Percentiles rank a stretch among this genome's conserved stretches.
These are phyloP conservation scores for Ascochyta pisi DNA, from an alignment of 2,329 filamentous ascomycete genomes.

Conservation along the genomic window DNA sequence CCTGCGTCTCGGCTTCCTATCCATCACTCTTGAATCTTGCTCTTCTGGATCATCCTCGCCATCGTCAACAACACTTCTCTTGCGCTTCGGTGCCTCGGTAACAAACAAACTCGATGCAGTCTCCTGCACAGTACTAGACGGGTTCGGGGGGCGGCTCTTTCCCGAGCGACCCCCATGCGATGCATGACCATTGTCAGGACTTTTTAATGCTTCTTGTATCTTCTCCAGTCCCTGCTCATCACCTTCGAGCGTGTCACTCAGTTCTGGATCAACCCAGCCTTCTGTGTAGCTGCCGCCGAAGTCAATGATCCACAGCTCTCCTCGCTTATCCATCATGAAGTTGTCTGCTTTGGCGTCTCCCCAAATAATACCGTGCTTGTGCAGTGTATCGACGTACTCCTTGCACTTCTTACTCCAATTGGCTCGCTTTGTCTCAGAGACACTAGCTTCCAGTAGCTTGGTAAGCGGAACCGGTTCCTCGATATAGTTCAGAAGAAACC, in stretches of 20 bases:
- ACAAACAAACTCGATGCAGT: slow-evolving; percentile 17
- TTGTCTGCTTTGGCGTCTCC: slow-evolving; percentile 45
- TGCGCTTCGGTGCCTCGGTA: slow-evolving; percentile 3
- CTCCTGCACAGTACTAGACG: slow-evolving; percentile 4
- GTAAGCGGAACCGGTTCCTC: slow-evolving; percentile 20
- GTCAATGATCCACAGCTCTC: slow-evolving; percentile 51
- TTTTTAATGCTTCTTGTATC: slow-evolving; percentile 19
- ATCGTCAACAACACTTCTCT: neutral
- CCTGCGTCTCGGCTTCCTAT: neutral
- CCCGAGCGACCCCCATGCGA: neutral
- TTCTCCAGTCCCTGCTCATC: slow-evolving; percentile 43
- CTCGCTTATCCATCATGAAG: slow-evolving; percentile 48
- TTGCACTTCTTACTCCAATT: slow-evolving; percentile 22
- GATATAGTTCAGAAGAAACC: slow-evolving; percentile 23
- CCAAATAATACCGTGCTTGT: slow-evolving; percentile 30
- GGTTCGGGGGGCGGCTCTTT: slow-evolving; percentile 1
- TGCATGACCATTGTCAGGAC: slow-evolving; percentile 11
- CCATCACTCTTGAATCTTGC: too few relatives aligned
- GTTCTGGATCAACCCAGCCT: slow-evolving; percentile 51
- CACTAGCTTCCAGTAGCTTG: slow-evolving; percentile 16
- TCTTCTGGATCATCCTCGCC: neutral
- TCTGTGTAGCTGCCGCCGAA: slow-evolving; percentile 51
- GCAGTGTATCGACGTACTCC: slow-evolving; percentile 17
- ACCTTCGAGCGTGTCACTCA: slow-evolving; percentile 48
- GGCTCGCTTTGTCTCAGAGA: slow-evolving; percentile 15